A percentile compares a stretch with the other conserved stretches of the same genome.
Conservation (phyloP, 2,329 filamentous ascomycete species). For the Lachnellula hyalina region DNA sequence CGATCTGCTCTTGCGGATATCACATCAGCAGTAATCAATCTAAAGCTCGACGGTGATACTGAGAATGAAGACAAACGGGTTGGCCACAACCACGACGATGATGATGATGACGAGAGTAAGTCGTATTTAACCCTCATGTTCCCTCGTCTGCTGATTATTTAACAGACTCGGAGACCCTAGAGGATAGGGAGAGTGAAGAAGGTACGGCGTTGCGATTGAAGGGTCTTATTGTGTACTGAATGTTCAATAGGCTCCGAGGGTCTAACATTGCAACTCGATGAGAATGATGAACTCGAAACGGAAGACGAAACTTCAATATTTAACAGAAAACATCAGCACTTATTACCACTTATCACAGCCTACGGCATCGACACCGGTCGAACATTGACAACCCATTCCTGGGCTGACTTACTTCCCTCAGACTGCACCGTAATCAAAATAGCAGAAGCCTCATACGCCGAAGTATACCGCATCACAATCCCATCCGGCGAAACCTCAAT, state of each 20-base stretch:
- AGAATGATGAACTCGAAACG: background rate
- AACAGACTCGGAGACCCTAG: too few species aligned
- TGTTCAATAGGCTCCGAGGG: too few species aligned
- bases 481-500: slow-evolving; percentile 52
- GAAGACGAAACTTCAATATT: background rate
- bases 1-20: background rate
- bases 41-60: background rate
- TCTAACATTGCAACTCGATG: background rate
- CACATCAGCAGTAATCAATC: background rate
- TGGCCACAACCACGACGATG: too few species aligned
- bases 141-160: too few species aligned
- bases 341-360: slow-evolving; percentile 17
- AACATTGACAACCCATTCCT: slow-evolving; percentile 28
- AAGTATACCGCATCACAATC: slow-evolving; percentile 60
- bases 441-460: slow-evolving; percentile 61
- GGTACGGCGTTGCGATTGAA: too few species aligned
- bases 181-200: too few species aligned
- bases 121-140: background rate
- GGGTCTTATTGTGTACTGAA: too few species aligned
- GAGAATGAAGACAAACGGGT: background rate
- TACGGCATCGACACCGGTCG: slow-evolving; percentile 18
- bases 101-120: background rate
- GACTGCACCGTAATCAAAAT: slow-evolving; percentile 55
- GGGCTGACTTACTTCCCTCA: slow-evolving; percentile 52
- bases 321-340: background rate